Base-by-base conservation (phyloP, 2,329 filamentous ascomycete species). In the Penicillium sumatraense region DNA sequence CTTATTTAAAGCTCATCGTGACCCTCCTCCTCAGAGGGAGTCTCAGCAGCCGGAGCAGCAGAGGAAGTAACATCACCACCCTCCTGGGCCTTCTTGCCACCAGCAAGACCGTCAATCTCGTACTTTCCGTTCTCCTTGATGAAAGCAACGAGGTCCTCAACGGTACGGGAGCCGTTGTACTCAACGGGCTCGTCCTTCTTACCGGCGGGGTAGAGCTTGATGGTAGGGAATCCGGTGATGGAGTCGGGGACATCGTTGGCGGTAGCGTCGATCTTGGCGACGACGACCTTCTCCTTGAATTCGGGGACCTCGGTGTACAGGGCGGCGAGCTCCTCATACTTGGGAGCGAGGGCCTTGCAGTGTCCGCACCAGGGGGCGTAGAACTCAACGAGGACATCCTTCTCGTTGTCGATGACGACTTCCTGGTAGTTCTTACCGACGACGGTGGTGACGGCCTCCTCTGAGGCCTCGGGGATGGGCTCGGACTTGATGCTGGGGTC, bases 401-500 rank as follows among this genome's bases (percentile, higher is more conserved):
- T 98, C 74, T 88, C 84, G 77, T 96, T 89, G 73, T 99, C 89
- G 53, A 97, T 84, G 70, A 99, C 93, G 65, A 98, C 80, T 7
- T 96, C 85, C 62, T 96, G 83, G 85, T 97, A 99, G 81, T 85
- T 93, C 81, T 96, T 90, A 75, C 93, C 95, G 55, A 99, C 95
- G 55, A 99, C 84, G 58, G 96, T 83, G 58, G 87, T 88, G 69
- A 97, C 93, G 61, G 91, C 85, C 53, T 91, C 92, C 62, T 97
- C 92, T 78, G 99, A 90, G 62, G 85, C 89, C 86, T 97, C 92
- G 60, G 95, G 95, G 66, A 98, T 88, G 54, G 92, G 90, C 85
- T 99, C 95, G 62, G 93, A 97, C 87, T 99, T 99, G 86, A 99
- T 89, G 84, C 90, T 96, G 68, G 95, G 90, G 78, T 96, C 88